Conservation (phyloP, 768 basidiomycete species). For the Boletus vermiculosoides region DNA sequence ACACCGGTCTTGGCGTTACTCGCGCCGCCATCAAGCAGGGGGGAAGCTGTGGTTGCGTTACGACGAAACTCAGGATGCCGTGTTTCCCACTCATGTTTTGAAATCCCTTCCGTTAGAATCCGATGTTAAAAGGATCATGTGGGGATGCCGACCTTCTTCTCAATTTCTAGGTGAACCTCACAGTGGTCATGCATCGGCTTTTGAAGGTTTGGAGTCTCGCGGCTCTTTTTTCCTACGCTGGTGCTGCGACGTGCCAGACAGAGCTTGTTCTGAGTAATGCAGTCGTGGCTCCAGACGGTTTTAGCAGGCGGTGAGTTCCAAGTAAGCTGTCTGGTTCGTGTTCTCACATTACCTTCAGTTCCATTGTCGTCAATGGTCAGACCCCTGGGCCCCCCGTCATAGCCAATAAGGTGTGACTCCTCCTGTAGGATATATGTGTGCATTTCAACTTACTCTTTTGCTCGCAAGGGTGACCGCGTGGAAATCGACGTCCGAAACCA, state of each 20-base stretch:
- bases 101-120: neutral
- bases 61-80: neutral
- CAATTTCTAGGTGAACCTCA: neutral
- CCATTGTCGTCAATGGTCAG: slow-evolving; percentile 41
- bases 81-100: neutral
- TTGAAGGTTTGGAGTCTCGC: slow-evolving; percentile 9
- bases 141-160: neutral
- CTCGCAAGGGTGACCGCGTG: slow-evolving; percentile 37
- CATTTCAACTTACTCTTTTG: neutral
- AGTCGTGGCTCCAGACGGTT: slow-evolving; percentile 45
- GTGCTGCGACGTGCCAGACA: slow-evolving; percentile 13
- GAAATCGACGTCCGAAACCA: slow-evolving; percentile 42
- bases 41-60: neutral
- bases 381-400: slow-evolving; percentile 42
- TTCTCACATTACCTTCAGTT: slow-evolving; percentile 19
- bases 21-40: neutral
- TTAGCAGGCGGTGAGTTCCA: slow-evolving; percentile 29
- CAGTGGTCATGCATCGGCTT: slow-evolving; percentile 12
- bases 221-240: slow-evolving; percentile 5
- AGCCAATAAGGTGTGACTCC: slow-evolving; percentile 35
- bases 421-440: neutral
- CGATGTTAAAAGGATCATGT: neutral
- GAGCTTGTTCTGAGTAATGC: slow-evolving; percentile 39
- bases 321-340: neutral
- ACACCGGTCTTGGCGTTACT: neutral